These are phyloP conservation scores for Penicillium manginii DNA, from an alignment of 495 filamentous ascomycete genomes.

Conservation along the genomic window DNA sequence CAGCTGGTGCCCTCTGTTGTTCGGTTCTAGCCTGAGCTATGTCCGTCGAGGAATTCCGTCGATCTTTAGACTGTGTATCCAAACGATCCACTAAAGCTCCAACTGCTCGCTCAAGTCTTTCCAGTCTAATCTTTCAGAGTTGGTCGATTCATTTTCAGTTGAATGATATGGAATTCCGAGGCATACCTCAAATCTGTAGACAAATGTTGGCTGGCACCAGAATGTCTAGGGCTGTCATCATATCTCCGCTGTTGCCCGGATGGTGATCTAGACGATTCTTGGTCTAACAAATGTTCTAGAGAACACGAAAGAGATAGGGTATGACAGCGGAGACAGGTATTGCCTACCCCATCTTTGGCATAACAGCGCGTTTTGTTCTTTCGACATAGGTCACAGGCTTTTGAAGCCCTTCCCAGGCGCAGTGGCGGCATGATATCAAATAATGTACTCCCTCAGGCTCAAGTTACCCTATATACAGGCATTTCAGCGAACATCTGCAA, in stretches of 20 bases:
- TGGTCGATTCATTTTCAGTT: background rate
- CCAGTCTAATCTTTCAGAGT: background rate
- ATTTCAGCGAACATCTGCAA: background rate
- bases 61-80: conserved; percentile 4
- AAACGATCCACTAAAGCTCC: conserved; percentile 2
- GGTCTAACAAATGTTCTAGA: background rate
- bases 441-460: background rate
- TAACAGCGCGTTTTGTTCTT: conserved; percentile 13
- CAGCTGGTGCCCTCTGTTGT: background rate
- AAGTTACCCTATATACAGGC: background rate
- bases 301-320: conserved; percentile 5
- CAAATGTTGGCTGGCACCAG: background rate
- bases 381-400: conserved; percentile 9
- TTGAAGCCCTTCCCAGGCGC: conserved; percentile 8
- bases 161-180: background rate
- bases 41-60: background rate
- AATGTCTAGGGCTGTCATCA: background rate
- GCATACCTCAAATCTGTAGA: conserved; percentile 6
- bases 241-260: background rate
- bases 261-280: background rate
- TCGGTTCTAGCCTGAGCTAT: background rate
- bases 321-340: conserved; percentile 11
- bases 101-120: conserved; percentile 6
- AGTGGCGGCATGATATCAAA: background rate
- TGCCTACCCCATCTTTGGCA: background rate